Percentiles rank a stretch among this genome's conserved stretches.
Conservation (phyloP, 1,139 yeast species). For the Nakaseomyces delphensis region DNA sequence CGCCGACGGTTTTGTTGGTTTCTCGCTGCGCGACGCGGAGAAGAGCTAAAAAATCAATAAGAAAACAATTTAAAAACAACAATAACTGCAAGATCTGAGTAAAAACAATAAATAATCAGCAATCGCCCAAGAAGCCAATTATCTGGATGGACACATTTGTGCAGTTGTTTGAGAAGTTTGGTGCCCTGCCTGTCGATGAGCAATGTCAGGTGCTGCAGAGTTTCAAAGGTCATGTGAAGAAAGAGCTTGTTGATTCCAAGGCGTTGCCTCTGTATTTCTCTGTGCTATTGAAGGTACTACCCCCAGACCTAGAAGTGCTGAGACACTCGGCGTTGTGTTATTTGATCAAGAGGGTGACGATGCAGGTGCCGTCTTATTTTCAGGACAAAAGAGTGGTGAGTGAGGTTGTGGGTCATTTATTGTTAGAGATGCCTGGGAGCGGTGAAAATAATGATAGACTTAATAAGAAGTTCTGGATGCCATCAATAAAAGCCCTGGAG, state of each 20-base stretch:
- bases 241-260: conserved; percentile 49
- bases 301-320: conserved; percentile 37
- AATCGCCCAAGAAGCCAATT: too few species aligned
- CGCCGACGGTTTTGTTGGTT: too few species aligned
- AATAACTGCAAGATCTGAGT: not conserved
- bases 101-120: not conserved
- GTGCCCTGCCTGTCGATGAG: not conserved
- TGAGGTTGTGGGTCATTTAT: not conserved
- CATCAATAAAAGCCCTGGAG: conserved; percentile 27
- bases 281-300: conserved; percentile 35
- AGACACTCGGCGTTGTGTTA: conserved; percentile 69
- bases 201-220: conserved; percentile 34
- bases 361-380: conserved; percentile 57
- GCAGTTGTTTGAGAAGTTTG: conserved; percentile 1
- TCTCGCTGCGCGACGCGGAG: too few species aligned
- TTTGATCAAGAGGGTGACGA: conserved; percentile 63
- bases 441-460: not conserved
- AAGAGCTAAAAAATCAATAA: too few species aligned
- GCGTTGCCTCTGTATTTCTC: conserved; percentile 51
- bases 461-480: conserved; percentile 26
- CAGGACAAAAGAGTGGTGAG: conserved; percentile 23
- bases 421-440: not conserved
- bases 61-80: not conserved
- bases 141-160: not conserved
- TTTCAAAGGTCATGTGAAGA: conserved; percentile 62